phyloP scores from a whole-genome alignment of 108 stramenopile species.

The Cyclotella atomus region DNA sequence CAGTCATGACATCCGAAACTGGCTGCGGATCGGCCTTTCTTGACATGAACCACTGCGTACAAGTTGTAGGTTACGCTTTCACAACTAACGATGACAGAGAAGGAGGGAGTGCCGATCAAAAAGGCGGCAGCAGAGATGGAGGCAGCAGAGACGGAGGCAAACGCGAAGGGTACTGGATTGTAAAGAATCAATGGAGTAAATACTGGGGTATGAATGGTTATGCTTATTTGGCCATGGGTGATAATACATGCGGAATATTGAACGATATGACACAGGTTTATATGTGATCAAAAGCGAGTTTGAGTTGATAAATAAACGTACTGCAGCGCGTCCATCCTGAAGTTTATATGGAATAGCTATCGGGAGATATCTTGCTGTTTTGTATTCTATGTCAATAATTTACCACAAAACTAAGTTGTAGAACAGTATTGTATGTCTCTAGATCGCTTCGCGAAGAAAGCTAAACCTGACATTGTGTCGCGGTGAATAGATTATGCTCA shows the following conservation, averaged over 20 bases:
- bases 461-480: too few species aligned
- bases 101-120: constrained; percentile 32
- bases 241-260: constrained; percentile 88
- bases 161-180: constrained; percentile 89
- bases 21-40: constrained; percentile 76
- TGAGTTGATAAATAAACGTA: background rate
- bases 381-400: too few species aligned
- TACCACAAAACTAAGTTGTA: too few species aligned
- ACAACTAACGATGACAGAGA: constrained; percentile 38
- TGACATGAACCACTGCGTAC: constrained; percentile 87
- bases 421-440: too few species aligned
- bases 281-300: background rate
- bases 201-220: constrained; percentile 90
- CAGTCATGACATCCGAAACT: constrained; percentile 73
- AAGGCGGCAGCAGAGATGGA: constrained; percentile 35
- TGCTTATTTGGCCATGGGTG: constrained; percentile 89
- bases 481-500: too few species aligned
- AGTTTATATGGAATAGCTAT: constrained; percentile 19
- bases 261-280: constrained; percentile 87
- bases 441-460: too few species aligned
- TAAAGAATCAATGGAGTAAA: constrained; percentile 85
- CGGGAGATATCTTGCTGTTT: too few species aligned
- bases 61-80: constrained; percentile 88
- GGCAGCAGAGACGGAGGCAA: constrained; percentile 41
- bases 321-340: background rate